Evolutionary conservation across 176 grass and related monocot species (phyloP), one percentile per base, ranked within the genome.

Genomic region (Typha latifolia): DNA sequence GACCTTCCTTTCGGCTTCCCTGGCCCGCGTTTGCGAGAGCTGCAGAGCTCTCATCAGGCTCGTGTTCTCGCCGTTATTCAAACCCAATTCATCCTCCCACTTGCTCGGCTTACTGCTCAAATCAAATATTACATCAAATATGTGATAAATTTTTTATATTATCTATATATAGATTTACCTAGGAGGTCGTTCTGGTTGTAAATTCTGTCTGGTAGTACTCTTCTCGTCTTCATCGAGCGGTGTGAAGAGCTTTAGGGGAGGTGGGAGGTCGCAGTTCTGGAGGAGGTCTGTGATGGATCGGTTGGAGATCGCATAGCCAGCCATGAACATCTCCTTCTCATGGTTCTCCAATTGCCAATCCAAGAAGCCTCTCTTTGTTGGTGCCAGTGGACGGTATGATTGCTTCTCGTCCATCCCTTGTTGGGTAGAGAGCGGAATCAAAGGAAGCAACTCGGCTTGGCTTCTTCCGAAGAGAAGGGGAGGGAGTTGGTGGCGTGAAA

Each of bases 201-300:
- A 71, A 0, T 71, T 81, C 11, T 64, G 70, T 19, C 2, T 69
- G 1, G 32, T 8, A 27, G 49, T 49, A 19, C 63, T 47, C 48
- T 84, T 66, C 10, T 67, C 82, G 12, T 72, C 71, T 0, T 67
- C 71, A 8, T n/a, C 73, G 14, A 71, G 14, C 0, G 72, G 94
- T 12, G 89, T 85, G 76, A 90, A 99, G 86, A 93, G 69, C 57
- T 90, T 93, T 63, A 85, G 52, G 0, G 94, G 94, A 74, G 89
- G 83, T 18, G 94, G 94, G 15, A 99, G 76, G 73, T 96, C 88
- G 72, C 94, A 99, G 69, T 99, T 99, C 72, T 93, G 93, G 57
- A 96, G 79, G 81, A 96, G 79, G 76, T 90, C 81, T 64, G 79
- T 66, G 32, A 67, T 32, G 31, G 74, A 32, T 2, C 78, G 68